Evolutionary conservation across 495 filamentous ascomycete species (phyloP).

Genomic region (Aspergillus incahuasiensis): DNA sequence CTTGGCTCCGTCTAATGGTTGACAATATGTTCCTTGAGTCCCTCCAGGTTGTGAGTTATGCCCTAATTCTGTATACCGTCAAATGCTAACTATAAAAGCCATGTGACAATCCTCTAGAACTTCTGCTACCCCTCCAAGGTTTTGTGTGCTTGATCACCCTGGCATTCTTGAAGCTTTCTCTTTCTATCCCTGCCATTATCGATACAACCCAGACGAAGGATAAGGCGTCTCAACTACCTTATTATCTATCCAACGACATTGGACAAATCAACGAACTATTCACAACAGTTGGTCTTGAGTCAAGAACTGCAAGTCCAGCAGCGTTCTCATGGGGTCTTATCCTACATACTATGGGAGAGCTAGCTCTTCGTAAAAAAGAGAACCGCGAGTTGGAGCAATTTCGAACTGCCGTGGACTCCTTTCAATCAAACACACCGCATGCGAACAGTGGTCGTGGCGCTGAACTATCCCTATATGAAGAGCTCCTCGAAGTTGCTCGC

Average conservation of each 20-base stretch:
- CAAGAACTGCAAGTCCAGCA: constrained; percentile 58
- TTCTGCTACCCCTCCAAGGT: constrained; percentile 58
- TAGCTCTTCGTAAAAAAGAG: constrained; percentile 54
- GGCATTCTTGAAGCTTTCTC: constrained; percentile 64
- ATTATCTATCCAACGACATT: constrained; percentile 59
- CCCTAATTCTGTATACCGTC: background rate
- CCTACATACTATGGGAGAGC: constrained; percentile 59
- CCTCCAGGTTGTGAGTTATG: constrained; percentile 49
- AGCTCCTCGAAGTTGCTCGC: constrained; percentile 45
- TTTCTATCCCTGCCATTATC: constrained; percentile 30
- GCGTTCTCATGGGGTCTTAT: constrained; percentile 75
- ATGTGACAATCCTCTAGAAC: constrained; percentile 41
- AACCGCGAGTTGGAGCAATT: constrained; percentile 58
- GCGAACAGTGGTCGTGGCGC: constrained; percentile 23
- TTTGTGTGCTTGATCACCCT: constrained; percentile 70
- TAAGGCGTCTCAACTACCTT: constrained; percentile 42
- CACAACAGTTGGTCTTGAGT: constrained; percentile 46
- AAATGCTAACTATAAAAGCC: constrained; percentile 27
- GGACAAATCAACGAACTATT: constrained; percentile 59
- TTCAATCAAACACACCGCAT: constrained; percentile 36
- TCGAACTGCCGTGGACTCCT: constrained; percentile 54
- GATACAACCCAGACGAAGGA: constrained; percentile 14
- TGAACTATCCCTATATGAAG: constrained; percentile 45
- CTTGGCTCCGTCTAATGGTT: constrained; percentile 71
- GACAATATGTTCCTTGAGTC: constrained; percentile 60